phyloP scores from a whole-genome alignment of 2,329 filamentous ascomycete species.

The Pyricularia pennisetigena region DNA sequence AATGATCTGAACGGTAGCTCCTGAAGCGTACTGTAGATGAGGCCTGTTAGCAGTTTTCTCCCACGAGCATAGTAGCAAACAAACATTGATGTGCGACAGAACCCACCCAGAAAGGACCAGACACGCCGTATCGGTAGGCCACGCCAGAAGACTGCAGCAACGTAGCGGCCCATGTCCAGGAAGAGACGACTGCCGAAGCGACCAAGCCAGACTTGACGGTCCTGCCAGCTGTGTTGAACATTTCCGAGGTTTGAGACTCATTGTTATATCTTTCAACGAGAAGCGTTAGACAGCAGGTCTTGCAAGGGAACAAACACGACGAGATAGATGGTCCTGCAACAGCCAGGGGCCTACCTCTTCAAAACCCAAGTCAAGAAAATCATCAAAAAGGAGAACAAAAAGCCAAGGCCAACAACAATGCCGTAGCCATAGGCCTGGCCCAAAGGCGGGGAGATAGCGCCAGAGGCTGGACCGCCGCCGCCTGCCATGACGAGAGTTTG shows the following conservation, averaged over 20 bases:
- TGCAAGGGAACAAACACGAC: background rate
- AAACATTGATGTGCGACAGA: background rate
- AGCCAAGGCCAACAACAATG: slow-evolving; percentile 64
- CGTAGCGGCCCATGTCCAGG: slow-evolving; percentile 89
- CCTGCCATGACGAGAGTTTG: background rate
- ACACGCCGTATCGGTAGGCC: slow-evolving; percentile 65
- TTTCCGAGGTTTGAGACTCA: slow-evolving; percentile 82
- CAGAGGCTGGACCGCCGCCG: background rate
- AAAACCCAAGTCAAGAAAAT: slow-evolving; percentile 26
- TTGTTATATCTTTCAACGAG: slow-evolving; percentile 23
- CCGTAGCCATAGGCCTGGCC: slow-evolving; percentile 56
- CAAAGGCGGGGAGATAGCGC: background rate
- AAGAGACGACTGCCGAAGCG: slow-evolving; percentile 81
- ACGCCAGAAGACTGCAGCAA: slow-evolving; percentile 72
- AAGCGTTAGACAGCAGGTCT: background rate
- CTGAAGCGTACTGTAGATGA: slow-evolving; percentile 37
- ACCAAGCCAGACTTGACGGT: slow-evolving; percentile 86
- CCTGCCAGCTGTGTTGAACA: slow-evolving; percentile 82
- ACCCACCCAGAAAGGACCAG: slow-evolving; percentile 41
- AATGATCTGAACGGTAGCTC: slow-evolving; percentile 80
- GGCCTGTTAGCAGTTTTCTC: background rate
- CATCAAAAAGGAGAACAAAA: slow-evolving; percentile 55
- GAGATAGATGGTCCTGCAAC: background rate
- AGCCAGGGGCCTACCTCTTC: slow-evolving; percentile 9
- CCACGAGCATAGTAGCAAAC: background rate